Percentiles rank a stretch among this genome's conserved stretches.
Conservation (phyloP, 2,329 filamentous ascomycete genomes). For the Colletotrichum gloeosporioides region DNA sequence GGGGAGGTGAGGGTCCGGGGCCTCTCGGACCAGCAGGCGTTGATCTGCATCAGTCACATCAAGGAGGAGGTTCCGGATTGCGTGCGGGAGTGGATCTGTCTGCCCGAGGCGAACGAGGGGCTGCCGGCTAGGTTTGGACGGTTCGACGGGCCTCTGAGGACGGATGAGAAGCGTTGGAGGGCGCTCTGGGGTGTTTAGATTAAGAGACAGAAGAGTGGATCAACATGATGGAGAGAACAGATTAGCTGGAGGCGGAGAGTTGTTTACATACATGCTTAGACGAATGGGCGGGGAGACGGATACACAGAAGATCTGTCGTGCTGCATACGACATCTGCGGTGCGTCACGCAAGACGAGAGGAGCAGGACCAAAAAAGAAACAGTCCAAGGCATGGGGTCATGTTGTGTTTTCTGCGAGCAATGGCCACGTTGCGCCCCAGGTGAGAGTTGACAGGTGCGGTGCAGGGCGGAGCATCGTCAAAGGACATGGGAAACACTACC, state of each 20-base stretch:
- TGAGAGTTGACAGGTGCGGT: background rate
- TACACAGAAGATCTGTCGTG: background rate
- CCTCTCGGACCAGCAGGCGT: constrained; percentile 73
- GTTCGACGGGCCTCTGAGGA: constrained; percentile 65
- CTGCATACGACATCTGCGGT: background rate
- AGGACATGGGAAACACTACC: background rate
- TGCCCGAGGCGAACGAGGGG: constrained; percentile 76
- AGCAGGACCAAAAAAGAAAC: background rate
- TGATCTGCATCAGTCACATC: constrained; percentile 92
- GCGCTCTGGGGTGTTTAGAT: constrained; percentile 63
- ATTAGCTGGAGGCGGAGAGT: background rate
- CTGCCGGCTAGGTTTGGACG: constrained; percentile 67
- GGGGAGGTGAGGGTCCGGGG: constrained; percentile 62
- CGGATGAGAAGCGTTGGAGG: constrained; percentile 63
- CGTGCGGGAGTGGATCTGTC: constrained; percentile 83
- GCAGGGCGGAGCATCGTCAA: background rate
- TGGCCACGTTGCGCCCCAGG: background rate
- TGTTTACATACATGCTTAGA: background rate
- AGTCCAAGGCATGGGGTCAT: background rate
- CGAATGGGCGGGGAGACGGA: background rate
- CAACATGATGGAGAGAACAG: background rate
- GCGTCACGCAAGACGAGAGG: background rate
- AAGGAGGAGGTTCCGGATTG: constrained; percentile 88
- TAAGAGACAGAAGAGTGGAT: background rate
- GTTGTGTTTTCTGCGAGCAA: background rate